Conservation (phyloP, 1,284 basidiomycete genomes). For the Anthracocystis panici-leucophaei region DNA sequence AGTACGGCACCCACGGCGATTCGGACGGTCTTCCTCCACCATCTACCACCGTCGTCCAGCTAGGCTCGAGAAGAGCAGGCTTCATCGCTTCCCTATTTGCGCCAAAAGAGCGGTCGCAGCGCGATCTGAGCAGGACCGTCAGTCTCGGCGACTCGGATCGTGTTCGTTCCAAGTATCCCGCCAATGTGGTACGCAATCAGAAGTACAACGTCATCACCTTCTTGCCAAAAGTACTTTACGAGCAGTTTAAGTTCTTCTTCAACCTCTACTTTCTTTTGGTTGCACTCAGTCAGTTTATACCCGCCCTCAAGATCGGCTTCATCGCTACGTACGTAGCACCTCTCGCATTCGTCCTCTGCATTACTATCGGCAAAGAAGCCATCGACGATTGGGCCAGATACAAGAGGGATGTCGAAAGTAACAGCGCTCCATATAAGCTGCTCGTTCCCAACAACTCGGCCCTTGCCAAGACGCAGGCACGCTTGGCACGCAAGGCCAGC, state of each 20-base stretch:
- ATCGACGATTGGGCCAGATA: constrained; percentile 96
- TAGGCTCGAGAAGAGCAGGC: constrained; percentile 33
- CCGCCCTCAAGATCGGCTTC: constrained; percentile 97
- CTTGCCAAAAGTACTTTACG: constrained; percentile 95
- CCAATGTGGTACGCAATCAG: constrained; percentile 95
- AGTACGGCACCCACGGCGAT: constrained; percentile 36
- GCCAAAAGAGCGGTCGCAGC: constrained; percentile 20
- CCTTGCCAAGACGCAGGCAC: constrained; percentile 33
- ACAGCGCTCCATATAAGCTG: constrained; percentile 89
- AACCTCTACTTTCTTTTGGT: constrained; percentile 98
- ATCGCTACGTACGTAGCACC: constrained; percentile 96
- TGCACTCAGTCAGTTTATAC: constrained; percentile 93
- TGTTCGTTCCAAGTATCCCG: constrained; percentile 69
- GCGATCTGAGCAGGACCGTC: constrained; percentile 43
- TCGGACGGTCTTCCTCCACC: constrained; percentile 23
- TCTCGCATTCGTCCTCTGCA: constrained; percentile 89
- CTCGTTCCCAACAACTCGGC: constrained; percentile 73
- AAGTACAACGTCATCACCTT: constrained; percentile 97
- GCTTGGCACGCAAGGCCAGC: constrained; percentile 31
- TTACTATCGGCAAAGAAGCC: constrained; percentile 99
- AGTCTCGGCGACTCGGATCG: constrained; percentile 38
- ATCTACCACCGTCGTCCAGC: constrained; percentile 17
- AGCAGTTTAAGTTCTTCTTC: constrained; percentile 99
- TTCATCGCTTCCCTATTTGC: constrained; percentile 38
- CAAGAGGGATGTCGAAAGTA: constrained; percentile 90